Percentiles rank a stretch among this genome's conserved stretches.
phyloP scores from a whole-genome alignment of 306 rosid species.

The Urtica urens region DNA sequence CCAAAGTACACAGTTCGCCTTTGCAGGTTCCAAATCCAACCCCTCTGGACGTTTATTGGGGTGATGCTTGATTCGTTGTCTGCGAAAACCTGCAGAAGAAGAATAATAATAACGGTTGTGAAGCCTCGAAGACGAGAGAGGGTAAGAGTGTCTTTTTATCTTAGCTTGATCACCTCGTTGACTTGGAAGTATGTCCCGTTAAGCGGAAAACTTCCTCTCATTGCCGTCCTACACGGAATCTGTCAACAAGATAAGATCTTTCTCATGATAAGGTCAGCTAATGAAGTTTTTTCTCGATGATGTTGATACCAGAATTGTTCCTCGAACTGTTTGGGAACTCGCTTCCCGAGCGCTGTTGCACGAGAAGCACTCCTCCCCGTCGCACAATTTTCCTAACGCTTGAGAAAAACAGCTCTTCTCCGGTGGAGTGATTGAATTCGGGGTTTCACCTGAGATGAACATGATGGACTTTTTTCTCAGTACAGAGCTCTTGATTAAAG shows the following conservation, averaged over 20 bases:
- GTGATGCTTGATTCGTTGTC: conserved; percentile 39
- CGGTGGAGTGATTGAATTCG: conserved; percentile 71
- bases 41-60: conserved; percentile 41
- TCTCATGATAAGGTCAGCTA: conserved; percentile 6
- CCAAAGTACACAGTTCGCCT: conserved; percentile 47
- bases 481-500: too few species aligned
- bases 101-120: conserved; percentile 13
- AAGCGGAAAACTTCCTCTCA: conserved; percentile 89
- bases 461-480: too few species aligned
- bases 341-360: conserved; percentile 82
- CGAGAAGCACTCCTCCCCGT: conserved; percentile 64
- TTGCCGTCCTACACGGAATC: conserved; percentile 96
- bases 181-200: conserved; percentile 97
- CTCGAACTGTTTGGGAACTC: conserved; percentile 67
- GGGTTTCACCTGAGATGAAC: conserved; percentile 75
- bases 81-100: conserved; percentile 30
- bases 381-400: conserved; percentile 52
- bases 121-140: conserved; percentile 12
- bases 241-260: conserved; percentile 32
- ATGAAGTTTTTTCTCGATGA: conserved; percentile 11
- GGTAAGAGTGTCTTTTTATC: conserved; percentile 3
- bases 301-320: conserved; percentile 66
- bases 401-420: conserved; percentile 54
- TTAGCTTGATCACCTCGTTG: conserved; percentile 53
- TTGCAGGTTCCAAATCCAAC: conserved; percentile 39